A percentile compares a stretch with the other conserved stretches of the same genome.
phyloP scores from a whole-genome alignment of 2,329 filamentous ascomycete genomes.

The Talaromyces rugulosus region DNA sequence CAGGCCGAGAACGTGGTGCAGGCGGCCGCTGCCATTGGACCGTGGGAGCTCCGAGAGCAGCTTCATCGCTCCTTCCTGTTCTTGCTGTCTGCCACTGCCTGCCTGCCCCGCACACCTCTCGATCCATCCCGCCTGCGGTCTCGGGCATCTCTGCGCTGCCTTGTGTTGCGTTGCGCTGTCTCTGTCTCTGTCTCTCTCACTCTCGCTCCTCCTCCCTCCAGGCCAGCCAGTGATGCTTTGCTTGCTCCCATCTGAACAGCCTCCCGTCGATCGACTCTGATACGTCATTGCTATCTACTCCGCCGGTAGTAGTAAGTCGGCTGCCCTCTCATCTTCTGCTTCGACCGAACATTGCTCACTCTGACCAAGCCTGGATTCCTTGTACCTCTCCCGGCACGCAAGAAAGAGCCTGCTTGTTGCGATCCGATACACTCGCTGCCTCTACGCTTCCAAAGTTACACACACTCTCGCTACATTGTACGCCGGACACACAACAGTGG shows the following conservation, averaged over 20 bases:
- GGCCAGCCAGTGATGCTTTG: background rate
- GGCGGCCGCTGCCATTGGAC: constrained; percentile 8
- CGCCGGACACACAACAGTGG: background rate
- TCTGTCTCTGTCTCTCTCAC: background rate
- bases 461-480: background rate
- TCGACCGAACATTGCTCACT: background rate
- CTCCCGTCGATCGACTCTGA: background rate
- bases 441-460: background rate
- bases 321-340: background rate
- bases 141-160: background rate
- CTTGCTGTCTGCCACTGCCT: background rate
- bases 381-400: background rate
- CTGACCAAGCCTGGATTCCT: background rate
- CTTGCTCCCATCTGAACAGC: background rate
- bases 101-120: background rate
- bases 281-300: background rate
- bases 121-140: background rate
- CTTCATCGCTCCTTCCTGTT: background rate
- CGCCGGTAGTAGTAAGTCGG: too few relatives aligned
- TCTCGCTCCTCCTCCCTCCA: background rate
- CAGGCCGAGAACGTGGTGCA: constrained; percentile 12
- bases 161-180: background rate
- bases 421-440: too few relatives aligned
- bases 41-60: background rate
- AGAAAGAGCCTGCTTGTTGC: background rate